These are phyloP conservation scores for Cephaloascus albidus DNA, from an alignment of 805 yeast genomes.

Conservation along the genomic window DNA sequence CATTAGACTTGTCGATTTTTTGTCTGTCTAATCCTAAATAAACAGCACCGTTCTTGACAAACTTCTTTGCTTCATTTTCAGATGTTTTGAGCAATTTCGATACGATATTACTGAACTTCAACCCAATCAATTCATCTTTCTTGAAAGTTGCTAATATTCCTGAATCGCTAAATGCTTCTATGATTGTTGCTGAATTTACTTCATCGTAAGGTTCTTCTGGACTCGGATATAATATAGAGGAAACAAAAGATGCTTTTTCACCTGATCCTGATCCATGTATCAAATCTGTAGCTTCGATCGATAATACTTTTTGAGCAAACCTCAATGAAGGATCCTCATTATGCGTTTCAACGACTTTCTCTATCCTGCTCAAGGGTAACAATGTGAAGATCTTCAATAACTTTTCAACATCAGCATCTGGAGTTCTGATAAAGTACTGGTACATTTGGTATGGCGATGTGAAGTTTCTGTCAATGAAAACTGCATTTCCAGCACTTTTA, in stretches of 20 bases:
- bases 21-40: constrained; percentile 55
- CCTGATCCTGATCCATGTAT: constrained; percentile 81
- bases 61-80: constrained; percentile 49
- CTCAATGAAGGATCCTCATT: constrained; percentile 49
- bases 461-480: constrained; percentile 67
- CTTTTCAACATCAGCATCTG: constrained; percentile 65
- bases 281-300: constrained; percentile 78
- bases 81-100: constrained; percentile 37
- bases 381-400: constrained; percentile 74
- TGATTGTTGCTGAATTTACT: constrained; percentile 37
- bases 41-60: constrained; percentile 63
- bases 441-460: constrained; percentile 78
- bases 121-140: constrained; percentile 21
- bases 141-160: constrained; percentile 35
- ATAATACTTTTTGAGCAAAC: constrained; percentile 68
- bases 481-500: constrained; percentile 94
- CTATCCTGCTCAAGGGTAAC: constrained; percentile 55
- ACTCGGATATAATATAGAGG: constrained; percentile 58
- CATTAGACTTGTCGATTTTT: constrained; percentile 40
- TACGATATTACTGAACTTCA: constrained; percentile 43
- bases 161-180: constrained; percentile 49
- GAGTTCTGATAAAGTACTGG: constrained; percentile 74
- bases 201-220: constrained; percentile 40
- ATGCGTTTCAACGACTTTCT: constrained; percentile 44
- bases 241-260: constrained; percentile 52